Conservation (phyloP, 2,329 filamentous ascomycete genomes). For the Verticillium nonalfalfae region DNA sequence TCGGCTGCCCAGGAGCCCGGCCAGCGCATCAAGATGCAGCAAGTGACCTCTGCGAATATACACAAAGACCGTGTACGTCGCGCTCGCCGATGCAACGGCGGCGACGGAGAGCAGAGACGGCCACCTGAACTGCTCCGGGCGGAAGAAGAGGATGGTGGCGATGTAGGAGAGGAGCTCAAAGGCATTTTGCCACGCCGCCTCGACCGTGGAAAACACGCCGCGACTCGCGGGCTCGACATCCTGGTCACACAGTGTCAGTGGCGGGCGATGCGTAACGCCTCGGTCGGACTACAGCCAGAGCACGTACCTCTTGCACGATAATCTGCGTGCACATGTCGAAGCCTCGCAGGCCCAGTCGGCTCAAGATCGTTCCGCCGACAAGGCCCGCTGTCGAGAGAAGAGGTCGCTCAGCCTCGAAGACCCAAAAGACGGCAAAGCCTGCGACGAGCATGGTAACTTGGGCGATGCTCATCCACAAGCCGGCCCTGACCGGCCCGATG, state of each 20-base stretch:
- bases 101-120: constrained; percentile 53
- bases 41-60: not conserved
- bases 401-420: constrained; percentile 10
- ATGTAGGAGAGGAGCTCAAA: constrained; percentile 65
- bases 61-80: constrained; percentile 51
- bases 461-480: constrained; percentile 60
- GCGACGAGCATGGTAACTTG: constrained; percentile 45
- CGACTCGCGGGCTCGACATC: constrained; percentile 48
- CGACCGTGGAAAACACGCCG: constrained; percentile 63
- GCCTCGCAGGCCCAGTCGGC: constrained; percentile 54
- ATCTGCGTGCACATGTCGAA: constrained; percentile 56
- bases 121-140: constrained; percentile 58
- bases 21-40: not conserved
- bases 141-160: constrained; percentile 57
- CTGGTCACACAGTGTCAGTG: constrained; percentile 22
- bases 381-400: constrained; percentile 39
- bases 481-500: constrained; percentile 47
- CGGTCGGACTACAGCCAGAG: not conserved
- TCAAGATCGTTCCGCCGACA: constrained; percentile 44
- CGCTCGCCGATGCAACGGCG: constrained; percentile 41
- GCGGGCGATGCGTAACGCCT: no score
- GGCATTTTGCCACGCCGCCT: constrained; percentile 60
- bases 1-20: not conserved
- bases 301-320: constrained; percentile 52
- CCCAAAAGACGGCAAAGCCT: constrained; percentile 18